phyloP scores from a whole-genome alignment of 139 green algal genomes.

The Coelastrella sp. region DNA sequence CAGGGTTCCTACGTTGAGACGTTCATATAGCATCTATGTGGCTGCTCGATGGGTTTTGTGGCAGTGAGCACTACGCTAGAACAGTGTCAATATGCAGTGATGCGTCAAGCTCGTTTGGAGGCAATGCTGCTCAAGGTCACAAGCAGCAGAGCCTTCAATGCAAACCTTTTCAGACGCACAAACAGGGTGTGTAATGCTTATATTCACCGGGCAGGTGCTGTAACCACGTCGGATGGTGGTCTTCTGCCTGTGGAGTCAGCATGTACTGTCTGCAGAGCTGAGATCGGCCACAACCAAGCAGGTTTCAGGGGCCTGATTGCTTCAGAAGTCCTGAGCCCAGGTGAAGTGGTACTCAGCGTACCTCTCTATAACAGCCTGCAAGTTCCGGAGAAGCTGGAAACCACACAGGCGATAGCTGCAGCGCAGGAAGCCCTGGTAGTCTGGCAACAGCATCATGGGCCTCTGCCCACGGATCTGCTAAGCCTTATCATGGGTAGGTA shows the following conservation, averaged over 20 bases:
- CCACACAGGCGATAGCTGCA: constrained; percentile 1
- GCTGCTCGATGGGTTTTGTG: no score
- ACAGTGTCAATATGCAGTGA: no score
- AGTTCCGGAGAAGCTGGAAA: constrained; percentile 14
- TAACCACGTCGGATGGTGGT: no score
- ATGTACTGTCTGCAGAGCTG: background rate
- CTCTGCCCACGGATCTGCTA: background rate
- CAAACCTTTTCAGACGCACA: no score
- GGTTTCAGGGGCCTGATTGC: constrained; percentile 24
- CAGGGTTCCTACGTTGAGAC: no score
- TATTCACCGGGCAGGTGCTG: no score
- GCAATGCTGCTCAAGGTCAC: no score
- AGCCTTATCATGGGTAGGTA: background rate
- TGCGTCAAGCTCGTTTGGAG: no score
- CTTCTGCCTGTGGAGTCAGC: background rate
- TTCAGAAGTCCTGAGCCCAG: background rate
- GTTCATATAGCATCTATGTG: no score
- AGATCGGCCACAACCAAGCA: background rate
- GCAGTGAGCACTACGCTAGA: no score
- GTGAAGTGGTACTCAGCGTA: constrained; percentile 25
- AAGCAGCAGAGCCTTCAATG: no score
- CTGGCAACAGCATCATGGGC: constrained; percentile 34
- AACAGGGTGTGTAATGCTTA: no score
- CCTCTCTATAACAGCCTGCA: constrained; percentile 33
- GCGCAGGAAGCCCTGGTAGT: background rate